Evolutionary conservation across 192 early-diverging fungal genomes (phyloP).

Genomic region (Coemansia sp.): DNA sequence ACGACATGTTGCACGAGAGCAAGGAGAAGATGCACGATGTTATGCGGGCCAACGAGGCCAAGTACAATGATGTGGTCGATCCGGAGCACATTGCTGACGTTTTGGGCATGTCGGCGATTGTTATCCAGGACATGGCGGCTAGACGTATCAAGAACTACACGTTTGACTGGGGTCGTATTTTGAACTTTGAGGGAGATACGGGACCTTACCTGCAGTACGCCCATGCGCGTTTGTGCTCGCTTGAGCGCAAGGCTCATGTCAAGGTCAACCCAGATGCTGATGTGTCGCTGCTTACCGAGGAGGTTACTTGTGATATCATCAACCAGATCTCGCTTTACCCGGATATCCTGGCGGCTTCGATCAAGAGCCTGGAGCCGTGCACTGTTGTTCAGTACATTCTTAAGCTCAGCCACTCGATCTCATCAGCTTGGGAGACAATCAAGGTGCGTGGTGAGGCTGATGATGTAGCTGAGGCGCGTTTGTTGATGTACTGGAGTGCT

Average conservation of each 20-base stretch:
- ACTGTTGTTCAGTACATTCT: constrained; percentile 83
- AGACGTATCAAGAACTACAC: constrained; percentile 93
- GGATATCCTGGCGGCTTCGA: constrained; percentile 71
- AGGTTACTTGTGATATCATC: constrained; percentile 69
- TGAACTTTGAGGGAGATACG: constrained; percentile 96
- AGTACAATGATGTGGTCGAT: constrained; percentile 81
- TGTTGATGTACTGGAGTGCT: constrained; percentile 84
- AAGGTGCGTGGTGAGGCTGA: constrained; percentile 72
- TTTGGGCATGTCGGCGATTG: constrained; percentile 90
- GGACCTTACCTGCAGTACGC: constrained; percentile 99
- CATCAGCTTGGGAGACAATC: constrained; percentile 73
- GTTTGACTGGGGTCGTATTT: constrained; percentile 90
- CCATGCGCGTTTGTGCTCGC: constrained; percentile 95
- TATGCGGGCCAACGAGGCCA: constrained; percentile 85
- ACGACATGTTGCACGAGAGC: constrained; percentile 87
- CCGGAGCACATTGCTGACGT: constrained; percentile 80
- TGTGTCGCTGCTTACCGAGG: constrained; percentile 68
- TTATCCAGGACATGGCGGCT: constrained; percentile 88
- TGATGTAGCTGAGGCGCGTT: constrained; percentile 80
- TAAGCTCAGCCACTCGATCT: constrained; percentile 78
- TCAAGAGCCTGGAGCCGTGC: constrained; percentile 76
- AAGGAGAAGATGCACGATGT: constrained; percentile 88
- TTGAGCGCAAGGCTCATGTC: constrained; percentile 78
- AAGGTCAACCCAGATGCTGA: constrained; percentile 65
- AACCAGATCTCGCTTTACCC: constrained; percentile 81